Conservation (phyloP, 176 grass and related monocot genomes). For the Hyparrhenia diplandra region DNA sequence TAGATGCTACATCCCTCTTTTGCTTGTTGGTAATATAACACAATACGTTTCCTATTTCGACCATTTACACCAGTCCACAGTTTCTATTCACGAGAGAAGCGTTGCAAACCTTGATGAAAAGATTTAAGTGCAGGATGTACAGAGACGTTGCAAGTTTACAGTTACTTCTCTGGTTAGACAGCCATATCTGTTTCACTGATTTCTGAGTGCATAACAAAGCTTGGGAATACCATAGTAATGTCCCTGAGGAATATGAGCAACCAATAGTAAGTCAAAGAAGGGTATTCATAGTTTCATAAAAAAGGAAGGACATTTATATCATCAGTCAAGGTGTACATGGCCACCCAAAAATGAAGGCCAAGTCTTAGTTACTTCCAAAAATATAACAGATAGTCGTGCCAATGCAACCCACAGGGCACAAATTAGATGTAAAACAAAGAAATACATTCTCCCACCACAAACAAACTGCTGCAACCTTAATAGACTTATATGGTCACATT, state of each 20-base stretch:
- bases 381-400: not conserved
- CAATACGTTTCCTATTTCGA: not conserved
- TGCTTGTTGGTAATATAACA: not conserved
- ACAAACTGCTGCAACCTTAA: not conserved
- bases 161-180: not conserved
- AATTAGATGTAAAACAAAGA: not conserved
- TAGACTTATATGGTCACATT: not conserved
- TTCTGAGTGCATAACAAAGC: constrained; percentile 38
- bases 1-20: not conserved
- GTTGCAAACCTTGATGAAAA: not conserved
- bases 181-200: constrained; percentile 33
- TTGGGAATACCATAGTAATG: constrained; percentile 37
- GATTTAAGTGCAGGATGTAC: not conserved
- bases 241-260: constrained; percentile 19
- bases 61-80: not conserved
- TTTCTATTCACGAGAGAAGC: not conserved
- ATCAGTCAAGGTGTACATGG: not conserved
- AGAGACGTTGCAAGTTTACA: not conserved
- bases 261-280: not conserved
- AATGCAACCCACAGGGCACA: not conserved
- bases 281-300: not conserved
- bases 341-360: not conserved
- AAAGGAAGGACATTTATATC: not conserved
- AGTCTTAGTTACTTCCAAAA: not conserved
- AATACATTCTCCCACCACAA: not conserved